Evolutionary conservation across 108 stramenopile genomes (phyloP), one percentile per base, ranked within the genome.

Genomic region (Fragilariopsis cylindrus): DNA sequence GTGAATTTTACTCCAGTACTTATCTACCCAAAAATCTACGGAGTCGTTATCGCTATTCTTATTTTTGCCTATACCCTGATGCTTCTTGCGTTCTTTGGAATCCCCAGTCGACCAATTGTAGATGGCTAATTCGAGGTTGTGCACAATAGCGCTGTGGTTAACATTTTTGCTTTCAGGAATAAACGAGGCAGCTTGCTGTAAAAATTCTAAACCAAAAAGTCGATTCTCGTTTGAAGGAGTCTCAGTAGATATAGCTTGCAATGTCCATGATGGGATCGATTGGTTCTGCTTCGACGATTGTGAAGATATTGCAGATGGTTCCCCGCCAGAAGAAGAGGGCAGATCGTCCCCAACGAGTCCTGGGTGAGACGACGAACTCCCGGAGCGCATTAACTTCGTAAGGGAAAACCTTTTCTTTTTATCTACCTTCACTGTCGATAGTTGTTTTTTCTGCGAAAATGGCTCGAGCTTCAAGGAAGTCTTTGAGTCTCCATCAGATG

Each of bases 161-260:
- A 80, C 73, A 8, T 54, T 13, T 12, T 69, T 53, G 18, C 7
- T 56, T 49, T 58, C 47, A 12, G 83, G 76, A 68, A 84, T 65
- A 42, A 19, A 62, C 3, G 65, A 48, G 0, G 63, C 49, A 16
- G 79, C 76, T 58, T 78, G 74, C 42, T 69, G 55, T 8, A 80
- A 50, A 68, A 84, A 84, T 60, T 84, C 83, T 6, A 84, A 16
- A n/a, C 64, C 83, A 63, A 77, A 77, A 7, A 45, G 8, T 9
- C 83, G 72, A 52, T 52, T 70, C 0, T 77, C 76, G 55, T 76
- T 57, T 16, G 40, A 13, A 8, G 60, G 64, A 40, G 16, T 8
- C 3, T 16, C 63, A 4, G 68, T 69, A 42, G 43, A 63, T 9
- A 45, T 13, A n/a, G 15, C 40, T 63, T 63, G 39, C 4, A 45